Conservation (phyloP, 2,329 filamentous ascomycete genomes). For the Verticillium nonalfalfae region DNA sequence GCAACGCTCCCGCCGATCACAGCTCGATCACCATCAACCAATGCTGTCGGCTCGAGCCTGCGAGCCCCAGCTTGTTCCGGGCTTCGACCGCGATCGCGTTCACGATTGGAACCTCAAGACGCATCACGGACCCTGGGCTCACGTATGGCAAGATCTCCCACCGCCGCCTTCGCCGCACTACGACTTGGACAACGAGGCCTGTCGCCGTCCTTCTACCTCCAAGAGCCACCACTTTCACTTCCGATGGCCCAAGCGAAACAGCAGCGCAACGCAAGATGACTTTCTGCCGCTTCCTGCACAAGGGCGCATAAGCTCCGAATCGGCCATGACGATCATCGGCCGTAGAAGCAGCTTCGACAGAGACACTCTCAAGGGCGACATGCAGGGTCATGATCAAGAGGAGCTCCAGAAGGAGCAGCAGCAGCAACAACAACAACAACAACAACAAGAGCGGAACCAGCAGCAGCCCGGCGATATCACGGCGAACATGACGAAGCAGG, state of each 20-base stretch:
- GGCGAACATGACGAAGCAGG: slow-evolving; percentile 25
- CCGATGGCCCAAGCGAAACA: not conserved
- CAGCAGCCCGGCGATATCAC: not conserved
- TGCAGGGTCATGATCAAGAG: not conserved
- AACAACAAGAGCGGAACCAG: not conserved
- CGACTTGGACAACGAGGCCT: not conserved
- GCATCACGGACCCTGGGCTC: not conserved
- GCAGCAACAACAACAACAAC: not conserved
- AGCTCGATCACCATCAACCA: not conserved
- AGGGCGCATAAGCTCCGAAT: not conserved
- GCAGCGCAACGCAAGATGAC: not conserved
- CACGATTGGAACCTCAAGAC: not conserved
- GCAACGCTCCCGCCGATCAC: not conserved
- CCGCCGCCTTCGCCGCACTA: not conserved
- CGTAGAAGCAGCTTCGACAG: not conserved
- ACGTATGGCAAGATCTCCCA: not conserved
- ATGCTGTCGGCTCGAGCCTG: not conserved
- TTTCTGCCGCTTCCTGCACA: not conserved
- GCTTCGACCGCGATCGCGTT: not conserved
- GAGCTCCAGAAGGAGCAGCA: not conserved
- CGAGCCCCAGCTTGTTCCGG: not conserved
- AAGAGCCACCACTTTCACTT: not conserved
- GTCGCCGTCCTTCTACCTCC: not conserved
- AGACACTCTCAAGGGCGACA: not conserved
- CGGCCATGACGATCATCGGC: slow-evolving; percentile 1